phyloP scores from a whole-genome alignment of 148 eudicot genomes.

The Beta vulgaris region DNA sequence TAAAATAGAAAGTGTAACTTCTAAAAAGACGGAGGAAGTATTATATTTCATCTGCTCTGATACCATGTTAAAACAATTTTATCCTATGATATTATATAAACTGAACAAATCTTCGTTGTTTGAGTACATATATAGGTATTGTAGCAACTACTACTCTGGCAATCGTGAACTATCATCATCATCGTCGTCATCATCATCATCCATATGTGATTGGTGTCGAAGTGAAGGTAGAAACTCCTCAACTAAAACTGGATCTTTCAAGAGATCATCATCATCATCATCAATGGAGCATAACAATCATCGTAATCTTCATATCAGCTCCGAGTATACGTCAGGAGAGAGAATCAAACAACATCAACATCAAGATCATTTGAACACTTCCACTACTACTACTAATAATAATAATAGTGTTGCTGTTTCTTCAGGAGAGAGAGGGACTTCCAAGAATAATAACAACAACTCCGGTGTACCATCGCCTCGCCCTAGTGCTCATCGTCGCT shows the following conservation, averaged over 20 bases:
- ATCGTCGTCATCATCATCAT: slow-evolving; percentile 4
- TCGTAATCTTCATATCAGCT: background rate
- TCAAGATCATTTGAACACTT: too few relatives aligned
- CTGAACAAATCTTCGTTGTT: too few relatives aligned
- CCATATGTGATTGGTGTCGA: slow-evolving; percentile 36
- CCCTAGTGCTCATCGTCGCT: slow-evolving; percentile 30
- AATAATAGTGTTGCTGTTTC: background rate
- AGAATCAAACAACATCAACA: slow-evolving; percentile 18
- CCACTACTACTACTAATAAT: too few relatives aligned
- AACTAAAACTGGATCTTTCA: background rate
- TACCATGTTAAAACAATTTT: background rate
- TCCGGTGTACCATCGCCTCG: slow-evolving; percentile 34
- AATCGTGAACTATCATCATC: slow-evolving; percentile 13
- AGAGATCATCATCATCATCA: slow-evolving; percentile 19
- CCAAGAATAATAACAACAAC: slow-evolving; percentile 9
- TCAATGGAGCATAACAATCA: slow-evolving; percentile 10
- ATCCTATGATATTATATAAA: too few relatives aligned
- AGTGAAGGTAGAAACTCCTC: slow-evolving; percentile 27
- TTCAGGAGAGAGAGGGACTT: background rate
- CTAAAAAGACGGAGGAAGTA: too few relatives aligned
- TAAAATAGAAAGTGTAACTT: too few relatives aligned
- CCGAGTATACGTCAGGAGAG: slow-evolving; percentile 17
- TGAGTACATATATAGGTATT: slow-evolving; percentile 17
- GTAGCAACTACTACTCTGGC: slow-evolving; percentile 32
- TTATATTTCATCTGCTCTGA: too few relatives aligned